Evolutionary conservation across 2,329 filamentous ascomycete species (phyloP), one percentile per base, ranked within the genome.

Genomic region (Mollisiaceae sp.): DNA sequence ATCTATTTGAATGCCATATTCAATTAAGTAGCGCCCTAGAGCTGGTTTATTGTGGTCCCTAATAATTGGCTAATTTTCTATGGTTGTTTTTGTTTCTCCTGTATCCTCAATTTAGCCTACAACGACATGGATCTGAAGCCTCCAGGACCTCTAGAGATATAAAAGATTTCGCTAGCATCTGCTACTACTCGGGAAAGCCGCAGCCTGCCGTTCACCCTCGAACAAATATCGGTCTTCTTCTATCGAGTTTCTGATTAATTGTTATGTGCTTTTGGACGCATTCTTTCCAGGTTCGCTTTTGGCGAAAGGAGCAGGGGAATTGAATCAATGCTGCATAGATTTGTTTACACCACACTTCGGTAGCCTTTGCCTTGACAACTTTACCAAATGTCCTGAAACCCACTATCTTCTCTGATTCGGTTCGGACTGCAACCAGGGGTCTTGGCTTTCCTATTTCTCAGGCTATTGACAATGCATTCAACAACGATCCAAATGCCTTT

Each of bases 191-290:
- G 27, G 27, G 3, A 32, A 6, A 32, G 27, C 27, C 27, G 6
- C 27, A 32, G 27, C 27, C 27, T 32, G 6, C 27, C 6, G 27
- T 32, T 32, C 6, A 11, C 8, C 12, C n/a, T 39, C 20, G 12
- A 15, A 57, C 35, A 38, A 20, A 27, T 57, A 59, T 24, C 47
- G 57, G 4, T 38, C 57, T 47, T 59, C 57, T 59, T 24, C 57
- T 22, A 1, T 38, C 38, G 1, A 59, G n/a, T 20, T 59, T 38
- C 38, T 38, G 47, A 47, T 59, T 38, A 32, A 45, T 47, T 18
- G 12, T 8, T 11, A 47, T 24, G 14, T 59, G 38, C n/a, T 15
- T 35, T 59, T 39, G 12, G 47, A 24, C 8, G 18, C 27, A 8
- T 47, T 36, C 38, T 35, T 45, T 5, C 22, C 57, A 18, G 22